These are phyloP conservation scores for Penicillium sp. DNA, from an alignment of 2,329 filamentous ascomycete species.

Conservation along the genomic window DNA sequence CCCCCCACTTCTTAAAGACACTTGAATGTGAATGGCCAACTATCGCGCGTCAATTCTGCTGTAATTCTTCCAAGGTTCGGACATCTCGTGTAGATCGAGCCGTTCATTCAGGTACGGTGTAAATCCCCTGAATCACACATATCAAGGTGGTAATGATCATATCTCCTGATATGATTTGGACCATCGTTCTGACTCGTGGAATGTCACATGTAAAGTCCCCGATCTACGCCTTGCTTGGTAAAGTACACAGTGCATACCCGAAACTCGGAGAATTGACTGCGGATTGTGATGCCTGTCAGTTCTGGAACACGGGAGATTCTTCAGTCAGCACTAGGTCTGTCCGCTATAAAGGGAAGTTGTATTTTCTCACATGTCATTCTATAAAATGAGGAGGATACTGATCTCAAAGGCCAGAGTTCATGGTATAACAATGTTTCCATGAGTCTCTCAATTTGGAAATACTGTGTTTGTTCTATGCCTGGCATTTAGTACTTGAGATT, in stretches of 20 bases:
- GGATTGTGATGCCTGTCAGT: neutral
- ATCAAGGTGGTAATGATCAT: neutral
- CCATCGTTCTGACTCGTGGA: neutral
- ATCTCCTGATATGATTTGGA: neutral
- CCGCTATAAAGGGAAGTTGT: neutral
- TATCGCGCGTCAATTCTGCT: conserved; percentile 1
- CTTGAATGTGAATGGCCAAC: neutral
- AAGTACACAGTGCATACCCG: neutral
- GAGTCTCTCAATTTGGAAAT: too few relatives aligned
- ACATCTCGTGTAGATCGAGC: neutral
- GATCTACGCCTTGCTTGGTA: neutral
- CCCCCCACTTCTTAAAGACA: neutral
- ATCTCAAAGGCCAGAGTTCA: neutral
- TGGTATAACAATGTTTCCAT: too few relatives aligned
- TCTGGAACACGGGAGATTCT: neutral
- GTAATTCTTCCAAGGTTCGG: too few relatives aligned
- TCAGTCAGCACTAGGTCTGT: neutral
- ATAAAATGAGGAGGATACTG: neutral
- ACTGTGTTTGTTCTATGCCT: too few relatives aligned
- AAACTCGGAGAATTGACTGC: neutral
- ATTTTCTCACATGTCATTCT: neutral
- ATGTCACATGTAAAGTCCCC: neutral
- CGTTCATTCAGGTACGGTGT: neutral
- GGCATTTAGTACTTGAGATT: too few relatives aligned
- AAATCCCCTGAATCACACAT: too few relatives aligned